phyloP scores from a whole-genome alignment of 1,284 basidiomycete genomes.

The Lignosus rhinocerotis region DNA sequence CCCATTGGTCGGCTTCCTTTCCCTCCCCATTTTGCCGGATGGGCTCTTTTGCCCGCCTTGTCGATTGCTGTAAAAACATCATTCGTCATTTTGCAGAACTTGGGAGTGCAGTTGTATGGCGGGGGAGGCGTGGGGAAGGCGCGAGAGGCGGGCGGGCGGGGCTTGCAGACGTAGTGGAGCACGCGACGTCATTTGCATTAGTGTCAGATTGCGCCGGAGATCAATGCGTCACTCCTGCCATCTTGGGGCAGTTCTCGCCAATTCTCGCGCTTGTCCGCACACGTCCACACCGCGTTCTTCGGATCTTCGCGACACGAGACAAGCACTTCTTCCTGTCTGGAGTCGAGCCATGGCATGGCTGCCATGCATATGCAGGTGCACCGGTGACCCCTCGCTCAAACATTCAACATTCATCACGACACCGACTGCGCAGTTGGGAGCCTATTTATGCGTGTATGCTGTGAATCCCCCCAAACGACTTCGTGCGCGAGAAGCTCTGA shows the following conservation, averaged over 20 bases:
- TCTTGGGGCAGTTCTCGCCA: not conserved
- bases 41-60: not conserved
- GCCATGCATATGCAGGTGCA: too few relatives aligned
- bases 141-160: constrained; percentile 7
- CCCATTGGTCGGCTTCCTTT: not conserved
- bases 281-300: not conserved
- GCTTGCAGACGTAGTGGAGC: constrained; percentile 24
- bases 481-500: constrained; percentile 12
- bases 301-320: not conserved
- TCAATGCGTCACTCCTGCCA: constrained; percentile 39
- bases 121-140: not conserved
- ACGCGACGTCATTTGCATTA: constrained; percentile 29
- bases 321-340: not conserved
- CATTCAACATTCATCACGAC: too few relatives aligned
- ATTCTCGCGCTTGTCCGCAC: not conserved
- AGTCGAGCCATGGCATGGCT: too few relatives aligned
- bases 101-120: not conserved
- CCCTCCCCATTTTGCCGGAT: not conserved
- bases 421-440: too few relatives aligned
- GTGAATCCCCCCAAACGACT: constrained; percentile 16
- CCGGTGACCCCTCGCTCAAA: too few relatives aligned
- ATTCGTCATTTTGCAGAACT: too few relatives aligned
- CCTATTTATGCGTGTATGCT: constrained; percentile 20
- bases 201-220: constrained; percentile 48
- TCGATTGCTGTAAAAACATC: not conserved